Percentiles rank a stretch among this genome's conserved stretches.
These are phyloP conservation scores for Heimioporus sp. DNA, from an alignment of 768 basidiomycete species.

Conservation along the genomic window DNA sequence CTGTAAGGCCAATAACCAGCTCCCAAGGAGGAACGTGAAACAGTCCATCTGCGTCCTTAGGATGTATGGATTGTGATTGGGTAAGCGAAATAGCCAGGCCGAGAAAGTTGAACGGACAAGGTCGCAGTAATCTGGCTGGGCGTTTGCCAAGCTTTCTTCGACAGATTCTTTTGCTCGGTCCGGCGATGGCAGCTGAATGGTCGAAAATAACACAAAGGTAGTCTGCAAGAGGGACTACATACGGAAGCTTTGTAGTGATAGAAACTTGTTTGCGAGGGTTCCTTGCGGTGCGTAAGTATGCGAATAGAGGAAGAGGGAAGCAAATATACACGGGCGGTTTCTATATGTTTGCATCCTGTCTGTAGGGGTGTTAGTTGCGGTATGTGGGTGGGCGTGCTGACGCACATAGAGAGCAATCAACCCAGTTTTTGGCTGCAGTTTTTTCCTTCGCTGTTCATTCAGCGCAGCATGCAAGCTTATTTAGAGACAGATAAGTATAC, in stretches of 20 bases:
- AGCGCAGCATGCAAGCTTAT: too few species aligned
- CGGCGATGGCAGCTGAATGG: conserved; percentile 20
- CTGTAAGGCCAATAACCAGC: neutral
- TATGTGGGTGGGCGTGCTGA: neutral
- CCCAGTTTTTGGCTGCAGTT: neutral
- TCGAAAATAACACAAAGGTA: neutral
- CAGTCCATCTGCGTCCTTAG: too few species aligned
- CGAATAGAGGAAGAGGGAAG: neutral
- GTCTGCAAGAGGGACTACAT: neutral
- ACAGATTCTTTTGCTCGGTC: conserved; percentile 39
- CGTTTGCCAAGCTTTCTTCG: conserved; percentile 38
- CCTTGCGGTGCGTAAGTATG: neutral
- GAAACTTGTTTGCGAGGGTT: conserved; percentile 47
- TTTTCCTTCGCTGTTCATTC: neutral
- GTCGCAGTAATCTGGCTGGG: conserved; percentile 49
- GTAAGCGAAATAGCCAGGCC: neutral
- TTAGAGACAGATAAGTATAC: too few species aligned
- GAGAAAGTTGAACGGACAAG: conserved; percentile 24
- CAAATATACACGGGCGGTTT: conserved; percentile 24
- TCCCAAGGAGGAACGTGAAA: neutral
- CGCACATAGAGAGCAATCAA: neutral
- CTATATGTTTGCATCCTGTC: conserved; percentile 47
- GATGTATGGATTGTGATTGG: too few species aligned
- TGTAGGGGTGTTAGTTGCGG: neutral
- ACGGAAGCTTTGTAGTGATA: conserved; percentile 51